Percentiles rank a stretch among this genome's conserved stretches.
Conservation (phyloP, 345 rosid genomes). For the Eucalyptus polybractea region DNA sequence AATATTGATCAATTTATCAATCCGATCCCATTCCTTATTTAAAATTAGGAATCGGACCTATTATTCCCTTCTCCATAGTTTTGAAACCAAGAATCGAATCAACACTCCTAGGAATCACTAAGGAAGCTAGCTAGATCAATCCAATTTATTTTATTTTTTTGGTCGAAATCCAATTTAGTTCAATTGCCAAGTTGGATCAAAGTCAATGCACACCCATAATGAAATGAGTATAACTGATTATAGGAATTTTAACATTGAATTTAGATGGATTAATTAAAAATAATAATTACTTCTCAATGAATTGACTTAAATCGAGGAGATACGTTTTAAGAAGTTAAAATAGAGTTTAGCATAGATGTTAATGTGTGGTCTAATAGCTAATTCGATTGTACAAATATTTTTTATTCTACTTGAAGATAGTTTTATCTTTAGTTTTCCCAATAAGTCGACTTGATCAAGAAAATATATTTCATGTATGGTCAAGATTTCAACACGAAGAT, state of each 20-base stretch:
- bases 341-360: neutral
- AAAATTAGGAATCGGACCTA: accelerated
- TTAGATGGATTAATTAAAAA: neutral
- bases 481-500: accelerated
- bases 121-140: accelerated
- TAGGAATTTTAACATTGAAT: neutral
- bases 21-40: neutral
- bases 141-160: too few relatives aligned
- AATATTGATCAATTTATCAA: too few relatives aligned
- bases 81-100: accelerated
- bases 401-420: neutral
- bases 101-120: accelerated
- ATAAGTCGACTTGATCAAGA: neutral
- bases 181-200: too few relatives aligned
- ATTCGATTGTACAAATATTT: neutral
- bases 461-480: neutral
- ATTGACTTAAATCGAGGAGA: neutral
- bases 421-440: neutral
- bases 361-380: neutral
- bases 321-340: neutral
- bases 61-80: neutral
- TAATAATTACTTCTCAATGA: neutral
- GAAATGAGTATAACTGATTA: too few relatives aligned
- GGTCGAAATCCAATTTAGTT: too few relatives aligned
- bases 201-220: too few relatives aligned